These are phyloP conservation scores for Cubamyces sp. DNA, from an alignment of 768 basidiomycete genomes.

Conservation along the genomic window DNA sequence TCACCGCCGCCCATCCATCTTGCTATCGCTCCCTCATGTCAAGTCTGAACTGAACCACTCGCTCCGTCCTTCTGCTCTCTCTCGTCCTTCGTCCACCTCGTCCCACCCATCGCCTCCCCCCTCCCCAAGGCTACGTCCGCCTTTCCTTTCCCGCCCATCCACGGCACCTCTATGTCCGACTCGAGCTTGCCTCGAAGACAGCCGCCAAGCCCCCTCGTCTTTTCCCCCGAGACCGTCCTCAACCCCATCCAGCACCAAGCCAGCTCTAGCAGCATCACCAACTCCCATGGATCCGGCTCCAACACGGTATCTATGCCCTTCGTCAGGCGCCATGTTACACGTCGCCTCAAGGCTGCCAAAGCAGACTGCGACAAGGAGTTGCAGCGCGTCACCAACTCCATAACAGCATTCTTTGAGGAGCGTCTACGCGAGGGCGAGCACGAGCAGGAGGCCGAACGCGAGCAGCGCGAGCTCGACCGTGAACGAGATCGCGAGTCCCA, in stretches of 20 bases:
- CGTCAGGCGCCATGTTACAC: slow-evolving; percentile 89
- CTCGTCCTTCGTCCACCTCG: slow-evolving; percentile 22
- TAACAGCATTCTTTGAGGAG: slow-evolving; percentile 95
- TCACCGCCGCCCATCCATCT: slow-evolving; percentile 26
- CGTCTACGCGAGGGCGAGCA: slow-evolving; percentile 78
- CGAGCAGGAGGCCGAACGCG: slow-evolving; percentile 64
- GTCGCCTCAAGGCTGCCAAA: slow-evolving; percentile 92
- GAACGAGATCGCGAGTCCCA: slow-evolving; percentile 65
- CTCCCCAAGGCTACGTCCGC: slow-evolving; percentile 18
- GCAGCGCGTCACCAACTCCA: slow-evolving; percentile 89
- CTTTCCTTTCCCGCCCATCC: slow-evolving; percentile 18
- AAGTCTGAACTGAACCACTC: slow-evolving; percentile 22
- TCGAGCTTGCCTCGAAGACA: slow-evolving; percentile 39
- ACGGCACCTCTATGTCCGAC: slow-evolving; percentile 39
- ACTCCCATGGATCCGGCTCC: slow-evolving; percentile 51
- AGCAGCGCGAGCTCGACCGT: slow-evolving; percentile 49
- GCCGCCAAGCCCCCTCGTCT: slow-evolving; percentile 81
- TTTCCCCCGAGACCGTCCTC: slow-evolving; percentile 67
- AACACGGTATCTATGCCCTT: slow-evolving; percentile 92
- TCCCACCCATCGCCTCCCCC: slow-evolving; percentile 20
- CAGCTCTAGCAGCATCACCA: slow-evolving; percentile 37
- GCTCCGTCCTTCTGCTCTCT: slow-evolving; percentile 20
- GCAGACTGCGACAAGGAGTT: slow-evolving; percentile 97
- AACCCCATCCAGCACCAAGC: slow-evolving; percentile 49
- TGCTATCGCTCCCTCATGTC: slow-evolving; percentile 27